Conservation (phyloP, 106 monocot genomes). For the Cymbidium sinense region DNA sequence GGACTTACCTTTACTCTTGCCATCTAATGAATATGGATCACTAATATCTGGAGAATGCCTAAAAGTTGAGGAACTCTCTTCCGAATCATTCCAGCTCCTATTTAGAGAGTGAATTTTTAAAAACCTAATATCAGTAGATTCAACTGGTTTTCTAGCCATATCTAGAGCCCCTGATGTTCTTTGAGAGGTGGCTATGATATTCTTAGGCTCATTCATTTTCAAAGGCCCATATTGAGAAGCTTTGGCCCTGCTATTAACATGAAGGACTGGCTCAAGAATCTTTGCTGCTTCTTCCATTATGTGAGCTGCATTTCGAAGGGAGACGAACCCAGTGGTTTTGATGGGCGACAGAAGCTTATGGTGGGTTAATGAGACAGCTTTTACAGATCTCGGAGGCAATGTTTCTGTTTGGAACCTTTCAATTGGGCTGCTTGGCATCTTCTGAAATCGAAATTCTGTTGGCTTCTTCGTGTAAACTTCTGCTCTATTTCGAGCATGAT, state of each 20-base stretch:
- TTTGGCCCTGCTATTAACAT: conserved; percentile 10
- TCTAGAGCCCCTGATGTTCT: conserved; percentile 30
- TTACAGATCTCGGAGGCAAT: conserved; percentile 46
- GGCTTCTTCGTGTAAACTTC: conserved; percentile 40
- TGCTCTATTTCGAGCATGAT: conserved; percentile 9
- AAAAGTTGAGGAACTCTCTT: no score
- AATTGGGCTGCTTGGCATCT: conserved; percentile 84
- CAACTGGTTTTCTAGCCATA: conserved; percentile 23
- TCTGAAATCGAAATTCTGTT: conserved; percentile 33
- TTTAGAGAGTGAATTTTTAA: conserved; percentile 30
- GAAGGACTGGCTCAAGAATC: conserved; percentile 51
- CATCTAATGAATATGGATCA: conserved; percentile 18
- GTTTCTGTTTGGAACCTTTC: conserved; percentile 73
- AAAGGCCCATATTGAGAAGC: conserved; percentile 15
- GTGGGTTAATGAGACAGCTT: conserved; percentile 37
- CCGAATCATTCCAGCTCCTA: conserved; percentile 37
- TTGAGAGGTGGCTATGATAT: conserved; percentile 20
- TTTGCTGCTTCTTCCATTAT: conserved; percentile 85
- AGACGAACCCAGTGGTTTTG: conserved; percentile 42
- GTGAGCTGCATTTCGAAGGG: conserved; percentile 59
- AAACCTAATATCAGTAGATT: conserved; percentile 18
- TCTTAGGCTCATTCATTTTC: conserved; percentile 25
- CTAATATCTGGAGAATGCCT: conserved; percentile 3
- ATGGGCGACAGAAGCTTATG: conserved; percentile 72
- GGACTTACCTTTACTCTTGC: conserved; percentile 45